These are phyloP conservation scores for Quercus tomentella DNA, from an alignment of 331 rosid species.

Conservation along the genomic window DNA sequence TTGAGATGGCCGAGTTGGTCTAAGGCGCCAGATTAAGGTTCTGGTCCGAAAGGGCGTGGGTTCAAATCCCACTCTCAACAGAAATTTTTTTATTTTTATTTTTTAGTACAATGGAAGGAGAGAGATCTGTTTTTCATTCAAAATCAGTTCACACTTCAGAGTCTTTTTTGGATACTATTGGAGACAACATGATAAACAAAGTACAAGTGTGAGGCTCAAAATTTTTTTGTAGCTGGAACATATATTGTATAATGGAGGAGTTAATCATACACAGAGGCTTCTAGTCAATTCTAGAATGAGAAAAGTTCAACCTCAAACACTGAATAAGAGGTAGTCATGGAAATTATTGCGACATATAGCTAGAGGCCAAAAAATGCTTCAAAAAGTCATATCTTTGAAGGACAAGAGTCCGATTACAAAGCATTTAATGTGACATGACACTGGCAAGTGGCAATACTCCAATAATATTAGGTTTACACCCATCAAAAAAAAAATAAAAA, in stretches of 20 bases:
- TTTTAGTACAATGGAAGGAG: too few species aligned
- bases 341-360: background rate
- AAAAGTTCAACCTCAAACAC: background rate
- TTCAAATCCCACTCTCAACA: constrained; percentile 46
- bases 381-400: background rate
- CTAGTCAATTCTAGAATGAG: background rate
- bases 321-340: background rate
- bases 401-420: background rate
- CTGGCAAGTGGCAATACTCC: background rate
- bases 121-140: too few species aligned
- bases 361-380: background rate
- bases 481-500: too few species aligned
- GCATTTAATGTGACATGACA: background rate
- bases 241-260: too few species aligned
- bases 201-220: too few species aligned
- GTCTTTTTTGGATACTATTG: too few species aligned
- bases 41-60: constrained; percentile 88
- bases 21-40: constrained; percentile 99
- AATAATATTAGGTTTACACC: background rate
- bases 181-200: too few species aligned
- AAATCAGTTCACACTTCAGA: too few species aligned
- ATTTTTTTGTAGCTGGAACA: too few species aligned
- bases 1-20: constrained; percentile 99
- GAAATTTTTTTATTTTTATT: too few species aligned
- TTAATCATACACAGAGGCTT: too few species aligned